Base-by-base conservation (phyloP, 371 early-diverging fungal species). In the Lichtheimia corymbifera region DNA sequence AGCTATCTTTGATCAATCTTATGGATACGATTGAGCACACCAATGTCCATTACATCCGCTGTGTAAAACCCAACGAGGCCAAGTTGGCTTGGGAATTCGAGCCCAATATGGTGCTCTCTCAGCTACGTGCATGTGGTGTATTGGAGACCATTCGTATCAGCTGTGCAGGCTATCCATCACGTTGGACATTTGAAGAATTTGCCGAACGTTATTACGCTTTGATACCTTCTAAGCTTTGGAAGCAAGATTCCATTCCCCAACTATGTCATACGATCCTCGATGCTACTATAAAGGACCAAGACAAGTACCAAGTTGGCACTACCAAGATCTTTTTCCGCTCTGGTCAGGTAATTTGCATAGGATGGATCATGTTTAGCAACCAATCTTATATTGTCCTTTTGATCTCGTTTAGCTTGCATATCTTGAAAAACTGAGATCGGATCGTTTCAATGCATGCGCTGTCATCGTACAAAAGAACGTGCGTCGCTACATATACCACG, bases 251-350 rank as follows among this genome's bases (percentile, higher is more conserved):
- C 61, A 59, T 59, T 17, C 72, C 72, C 41, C 68, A 77, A 28
- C 67, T 87, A 40, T 88, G 87, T 60, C 69, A 73, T 3, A 71
- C 74, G 18, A 91, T 96, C 66, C 86, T 96, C 13, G 80, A 85
- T 52, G 72, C 70, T 4, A 71, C 86, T 11, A 89, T 97, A 55
- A 76, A 74, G 27, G 91, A 91, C 62, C 73, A 72, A 6, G 93
- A 94, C 67, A 89, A 93, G 62, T 99, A 91, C 73, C 98, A 97
- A 80, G 82, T 99, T 22, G 99, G 99, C 61, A 72, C 85, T 42
- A 94, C 97, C 22, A 99, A 96, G 77, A 92, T 99, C 58, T 99
- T 99, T 77, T 98, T 99, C 92, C 91, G 97, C 25, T 93, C 98
- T 42, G 98, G 98, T 49, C 93, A 76, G 69, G 74, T 67, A 67